phyloP scores from a whole-genome alignment of 2,329 filamentous ascomycete species.

The Diaporthe australafricana region DNA sequence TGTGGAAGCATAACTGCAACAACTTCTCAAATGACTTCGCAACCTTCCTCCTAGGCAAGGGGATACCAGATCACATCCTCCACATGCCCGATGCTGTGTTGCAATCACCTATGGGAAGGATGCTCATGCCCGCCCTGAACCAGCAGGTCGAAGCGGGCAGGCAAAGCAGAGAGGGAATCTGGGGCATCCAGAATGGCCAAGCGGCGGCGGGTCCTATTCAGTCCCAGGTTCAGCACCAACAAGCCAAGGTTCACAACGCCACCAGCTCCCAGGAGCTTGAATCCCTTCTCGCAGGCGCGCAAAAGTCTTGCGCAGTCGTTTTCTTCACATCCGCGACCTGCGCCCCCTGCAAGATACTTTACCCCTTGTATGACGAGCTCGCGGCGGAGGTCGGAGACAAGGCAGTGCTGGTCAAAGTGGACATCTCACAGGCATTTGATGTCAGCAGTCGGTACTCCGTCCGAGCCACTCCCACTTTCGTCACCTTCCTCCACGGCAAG shows the following conservation, averaged over 20 bases:
- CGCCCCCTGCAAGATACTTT: conserved; percentile 84
- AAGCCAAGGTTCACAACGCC: conserved; percentile 69
- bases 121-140: conserved; percentile 80
- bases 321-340: conserved; percentile 95
- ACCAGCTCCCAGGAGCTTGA: conserved; percentile 71
- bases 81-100: conserved; percentile 88
- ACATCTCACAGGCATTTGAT: conserved; percentile 75
- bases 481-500: conserved; percentile 82
- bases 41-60: conserved; percentile 88
- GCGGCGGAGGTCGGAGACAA: conserved; percentile 78
- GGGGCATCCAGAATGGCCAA: conserved; percentile 58
- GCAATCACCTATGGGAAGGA: conserved; percentile 86
- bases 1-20: conserved; percentile 95
- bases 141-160: conserved; percentile 63
- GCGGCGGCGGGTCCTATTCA: conserved; percentile 39
- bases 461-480: conserved; percentile 86
- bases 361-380: conserved; percentile 84
- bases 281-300: conserved; percentile 67
- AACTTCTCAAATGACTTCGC: conserved; percentile 95
- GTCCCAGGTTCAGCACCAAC: conserved; percentile 44
- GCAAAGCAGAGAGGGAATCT: conserved; percentile 56
- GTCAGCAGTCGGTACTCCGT: conserved; percentile 76
- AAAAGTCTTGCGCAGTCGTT: conserved; percentile 78
- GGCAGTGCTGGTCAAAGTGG: conserved; percentile 83
- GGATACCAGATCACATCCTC: conserved; percentile 88